Evolutionary conservation across 768 basidiomycete genomes (phyloP).

Genomic region (Candolleomyces efflorescens): DNA sequence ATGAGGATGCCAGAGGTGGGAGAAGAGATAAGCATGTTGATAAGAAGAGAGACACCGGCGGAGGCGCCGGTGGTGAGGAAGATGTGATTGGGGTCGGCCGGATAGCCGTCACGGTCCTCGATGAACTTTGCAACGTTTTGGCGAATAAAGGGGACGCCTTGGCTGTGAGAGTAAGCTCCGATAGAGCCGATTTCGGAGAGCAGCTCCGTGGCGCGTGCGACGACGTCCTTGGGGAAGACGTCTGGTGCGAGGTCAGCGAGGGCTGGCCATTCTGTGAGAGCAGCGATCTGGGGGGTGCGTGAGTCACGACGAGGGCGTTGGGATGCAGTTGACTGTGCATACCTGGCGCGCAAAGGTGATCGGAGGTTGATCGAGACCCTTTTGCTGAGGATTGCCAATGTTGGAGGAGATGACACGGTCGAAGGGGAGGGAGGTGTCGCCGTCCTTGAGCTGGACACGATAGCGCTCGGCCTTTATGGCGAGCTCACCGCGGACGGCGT

Average conservation of each 20-base stretch:
- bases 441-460: conserved; percentile 62
- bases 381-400: conserved; percentile 98
- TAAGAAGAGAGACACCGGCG: conserved; percentile 84
- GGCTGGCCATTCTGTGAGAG: conserved; percentile 88
- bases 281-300: conserved; percentile 60
- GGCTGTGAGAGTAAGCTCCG: conserved; percentile 94
- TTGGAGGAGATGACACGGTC: conserved; percentile 88
- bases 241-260: conserved; percentile 71
- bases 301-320: background rate
- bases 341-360: conserved; percentile 93
- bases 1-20: conserved; percentile 79
- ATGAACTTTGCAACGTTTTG: conserved; percentile 89
- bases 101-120: conserved; percentile 82
- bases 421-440: conserved; percentile 69
- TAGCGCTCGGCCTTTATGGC: conserved; percentile 91
- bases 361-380: conserved; percentile 88
- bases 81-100: conserved; percentile 78
- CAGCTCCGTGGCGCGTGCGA: conserved; percentile 80
- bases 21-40: conserved; percentile 71
- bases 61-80: conserved; percentile 96
- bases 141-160: conserved; percentile 87
- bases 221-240: conserved; percentile 82
- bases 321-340: background rate
- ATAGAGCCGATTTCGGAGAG: conserved; percentile 83
- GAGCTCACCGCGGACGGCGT: conserved; percentile 96